Evolutionary conservation across 1,139 yeast species (phyloP), one percentile per base, ranked within the genome.

Genomic region (Pichia norvegensis): DNA sequence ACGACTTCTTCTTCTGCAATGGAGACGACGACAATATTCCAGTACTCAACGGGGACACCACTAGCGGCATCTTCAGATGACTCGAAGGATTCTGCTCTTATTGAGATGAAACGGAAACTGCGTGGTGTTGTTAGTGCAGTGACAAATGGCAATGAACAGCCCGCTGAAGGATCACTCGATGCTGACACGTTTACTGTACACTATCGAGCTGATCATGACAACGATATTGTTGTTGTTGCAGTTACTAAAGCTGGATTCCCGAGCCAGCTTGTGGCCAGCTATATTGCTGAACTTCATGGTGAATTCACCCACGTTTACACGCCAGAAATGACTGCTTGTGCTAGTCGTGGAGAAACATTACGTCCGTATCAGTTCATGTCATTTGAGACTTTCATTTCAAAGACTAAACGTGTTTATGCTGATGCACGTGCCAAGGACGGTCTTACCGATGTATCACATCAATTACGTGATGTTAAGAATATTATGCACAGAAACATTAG

Each of bases 401-500:
- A 90, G 67, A 88, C 97, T 5, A 86, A 83, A 60, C 85, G 87
- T 57, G 71, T 88, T 17, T 92, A 90, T 64, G 88, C 85, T 56
- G 97, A 92, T 64, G 86, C 90, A 52, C 75, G 96, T 49, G 96
- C 95, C 1, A 94, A 88, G 54, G 51, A 46, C 21, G 48, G 47
- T 4, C 33, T 49, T 7, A 79, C 82, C 41, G 92, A 88, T 59
- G 70, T 92, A 59, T 97, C 92, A 65, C 77, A 78, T 44, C 98
- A 94, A 58, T 72, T 92, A 55, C 88, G 85, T 44, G 98, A 94
- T 58, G 98, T 94, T 42, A 88, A 92, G 56, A 80, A 85, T 56
- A 95, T 92, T 49, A 86, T 92, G 95, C 87, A 95, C 48, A 90
- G 90, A 59, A 92, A 92, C 64, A 92, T 92, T 48, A 97, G 92